phyloP scores from a whole-genome alignment of 179 eudicot genomes.

The Beta corolliflora region DNA sequence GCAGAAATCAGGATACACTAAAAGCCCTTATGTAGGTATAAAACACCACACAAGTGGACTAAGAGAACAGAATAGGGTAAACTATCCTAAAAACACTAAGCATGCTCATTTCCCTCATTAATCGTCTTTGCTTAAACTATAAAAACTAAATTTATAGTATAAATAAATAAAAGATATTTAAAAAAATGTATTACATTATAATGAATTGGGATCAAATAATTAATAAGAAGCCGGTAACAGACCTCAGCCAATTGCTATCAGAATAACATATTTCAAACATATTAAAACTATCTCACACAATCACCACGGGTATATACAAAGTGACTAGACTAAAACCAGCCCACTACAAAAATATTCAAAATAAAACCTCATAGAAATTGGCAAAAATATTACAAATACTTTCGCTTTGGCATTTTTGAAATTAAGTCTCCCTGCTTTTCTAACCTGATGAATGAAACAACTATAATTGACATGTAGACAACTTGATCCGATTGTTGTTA shows the following conservation, averaged over 20 bases:
- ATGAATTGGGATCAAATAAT: not conserved
- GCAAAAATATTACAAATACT: not conserved
- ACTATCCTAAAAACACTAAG: not conserved
- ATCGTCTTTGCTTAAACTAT: not conserved
- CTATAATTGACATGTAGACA: not conserved
- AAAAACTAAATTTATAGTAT: not conserved
- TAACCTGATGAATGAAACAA: constrained; percentile 10
- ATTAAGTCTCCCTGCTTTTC: not conserved
- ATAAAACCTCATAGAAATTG: not conserved
- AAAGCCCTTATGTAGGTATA: not conserved
- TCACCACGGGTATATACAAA: not conserved
- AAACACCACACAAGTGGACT: not conserved
- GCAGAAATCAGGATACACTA: not conserved
- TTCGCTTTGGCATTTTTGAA: not conserved
- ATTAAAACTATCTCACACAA: not conserved
- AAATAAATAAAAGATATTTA: not conserved
- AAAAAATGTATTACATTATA: not conserved
- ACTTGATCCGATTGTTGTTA: not conserved
- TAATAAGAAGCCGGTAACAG: not conserved
- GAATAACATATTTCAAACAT: not conserved
- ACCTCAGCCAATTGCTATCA: not conserved
- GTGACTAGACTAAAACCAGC: constrained; percentile 2
- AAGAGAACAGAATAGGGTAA: not conserved
- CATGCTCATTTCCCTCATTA: not conserved
- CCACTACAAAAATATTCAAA: constrained; percentile 9